These are phyloP conservation scores for Lumnitzera littorea DNA, from an alignment of 345 rosid genomes.

Conservation along the genomic window DNA sequence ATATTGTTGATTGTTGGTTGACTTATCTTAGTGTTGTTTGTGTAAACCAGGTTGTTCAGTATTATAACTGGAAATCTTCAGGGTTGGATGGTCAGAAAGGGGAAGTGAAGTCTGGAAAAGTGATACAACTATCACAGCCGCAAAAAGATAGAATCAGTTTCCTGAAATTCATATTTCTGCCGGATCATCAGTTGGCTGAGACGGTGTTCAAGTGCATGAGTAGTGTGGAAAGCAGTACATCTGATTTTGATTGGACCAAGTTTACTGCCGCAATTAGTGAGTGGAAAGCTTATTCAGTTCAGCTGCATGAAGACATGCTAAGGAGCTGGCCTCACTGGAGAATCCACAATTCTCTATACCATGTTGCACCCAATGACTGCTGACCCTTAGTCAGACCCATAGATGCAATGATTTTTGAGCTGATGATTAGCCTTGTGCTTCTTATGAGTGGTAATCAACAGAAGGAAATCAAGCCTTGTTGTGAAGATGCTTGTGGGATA, in stretches of 20 bases:
- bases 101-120: conserved; percentile 13
- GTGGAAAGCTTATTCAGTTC: conserved; percentile 41
- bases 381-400: background rate
- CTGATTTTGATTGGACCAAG: conserved; percentile 28
- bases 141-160: conserved; percentile 29
- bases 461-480: no score
- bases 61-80: conserved; percentile 47
- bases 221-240: conserved; percentile 2
- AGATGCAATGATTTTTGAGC: background rate
- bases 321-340: conserved; percentile 59
- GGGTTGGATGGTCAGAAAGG: conserved; percentile 11
- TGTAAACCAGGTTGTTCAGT: conserved; percentile 52
- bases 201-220: conserved; percentile 15
- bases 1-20: no score
- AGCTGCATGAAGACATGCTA: conserved; percentile 34
- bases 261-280: conserved; percentile 31
- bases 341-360: conserved; percentile 34
- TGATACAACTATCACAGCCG: conserved; percentile 25
- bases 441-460: no score
- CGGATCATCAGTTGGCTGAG: conserved; percentile 32
- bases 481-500: no score
- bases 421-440: background rate
- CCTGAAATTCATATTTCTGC: conserved; percentile 27
- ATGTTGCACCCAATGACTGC: conserved; percentile 10
- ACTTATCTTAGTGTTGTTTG: background rate